These are phyloP conservation scores for Saccharomyces pastorianus DNA, from an alignment of 1,139 yeast genomes.

Conservation along the genomic window DNA sequence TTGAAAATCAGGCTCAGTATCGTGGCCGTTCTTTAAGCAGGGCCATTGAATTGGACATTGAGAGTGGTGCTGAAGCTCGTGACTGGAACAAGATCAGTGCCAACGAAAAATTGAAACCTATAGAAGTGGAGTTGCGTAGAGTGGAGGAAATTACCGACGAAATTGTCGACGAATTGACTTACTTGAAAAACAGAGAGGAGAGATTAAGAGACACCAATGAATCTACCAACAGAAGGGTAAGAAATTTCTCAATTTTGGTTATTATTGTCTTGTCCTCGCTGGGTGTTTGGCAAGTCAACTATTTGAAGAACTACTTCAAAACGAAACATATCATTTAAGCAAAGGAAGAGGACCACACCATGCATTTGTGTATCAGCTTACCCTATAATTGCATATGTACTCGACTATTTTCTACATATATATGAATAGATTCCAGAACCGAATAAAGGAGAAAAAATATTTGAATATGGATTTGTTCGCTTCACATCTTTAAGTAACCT, in stretches of 20 bases:
- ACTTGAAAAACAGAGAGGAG: slow-evolving; percentile 80
- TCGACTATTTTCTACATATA: neutral
- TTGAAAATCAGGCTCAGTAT: slow-evolving; percentile 53
- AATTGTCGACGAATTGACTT: slow-evolving; percentile 66
- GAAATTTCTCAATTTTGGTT: slow-evolving; percentile 69
- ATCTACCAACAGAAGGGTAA: slow-evolving; percentile 70
- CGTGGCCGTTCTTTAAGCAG: slow-evolving; percentile 41
- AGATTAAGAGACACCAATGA: slow-evolving; percentile 94
- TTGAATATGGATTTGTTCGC: neutral
- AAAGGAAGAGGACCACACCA: neutral
- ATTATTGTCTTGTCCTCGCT: slow-evolving; percentile 62
- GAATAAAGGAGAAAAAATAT: neutral
- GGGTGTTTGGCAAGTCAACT: slow-evolving; percentile 87
- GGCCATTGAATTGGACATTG: slow-evolving; percentile 81
- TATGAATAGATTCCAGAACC: neutral
- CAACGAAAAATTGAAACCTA: slow-evolving; percentile 84
- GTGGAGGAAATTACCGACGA: slow-evolving; percentile 79
- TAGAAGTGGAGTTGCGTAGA: slow-evolving; percentile 80
- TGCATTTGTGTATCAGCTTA: neutral
- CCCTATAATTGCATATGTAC: neutral
- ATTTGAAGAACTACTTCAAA: slow-evolving; percentile 87
- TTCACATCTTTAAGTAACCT: slow-evolving; percentile 29
- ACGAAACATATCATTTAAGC: slow-evolving; percentile 80
- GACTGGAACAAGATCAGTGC: slow-evolving; percentile 97
- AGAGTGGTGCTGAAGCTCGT: slow-evolving; percentile 93